Evolutionary conservation across 495 filamentous ascomycete genomes (phyloP), one percentile per base, ranked within the genome.

Genomic region (Penicillium desertorum): DNA sequence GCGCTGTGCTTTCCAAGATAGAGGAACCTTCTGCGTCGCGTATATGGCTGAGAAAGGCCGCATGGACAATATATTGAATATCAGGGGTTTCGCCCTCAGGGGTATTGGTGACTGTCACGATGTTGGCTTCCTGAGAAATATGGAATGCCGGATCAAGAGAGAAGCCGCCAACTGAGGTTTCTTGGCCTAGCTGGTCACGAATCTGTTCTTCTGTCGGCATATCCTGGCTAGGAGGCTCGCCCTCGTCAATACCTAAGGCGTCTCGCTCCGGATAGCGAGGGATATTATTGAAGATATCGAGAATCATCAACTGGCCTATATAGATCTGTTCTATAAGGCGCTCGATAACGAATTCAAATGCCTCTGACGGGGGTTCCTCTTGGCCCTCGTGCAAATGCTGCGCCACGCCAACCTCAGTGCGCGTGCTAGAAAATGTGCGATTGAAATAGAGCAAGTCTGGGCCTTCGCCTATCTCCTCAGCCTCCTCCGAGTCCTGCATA

Each of bases 31-130:
- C 37, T 12, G 34, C 19, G 37, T 54, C 56, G 27, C 32, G 11
- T 36, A 61, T 44, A 10, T 58, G 51, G 47, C 55, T 47, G 20
- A 64, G 62, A 41, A 64, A 64, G 17, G 52, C 11, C 20, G 42
- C 47, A 34, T 56, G 51, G 42, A 64, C 29, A 53, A 61, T 12
- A 17, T 61, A 64, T 55, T 64, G 62, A 16, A 61, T 48, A 50
- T 59, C 58, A 29, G 58, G 17, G 25, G 45, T 46, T 12, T 30
- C 36, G 42, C 47, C 55, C 11, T 56, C 36, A 27, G 62, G 43
- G 12, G 45, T 57, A 47, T 61, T 64, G 44, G 51, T 61, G 37
- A 61, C 52, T 39, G 48, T 48, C 20, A 64, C 51, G 16, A 44
- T 39, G 16, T 34, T 22, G 43, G 23, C 58, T 23, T 59, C 52